Evolutionary conservation across 1,284 basidiomycete species (phyloP).

Genomic region (Malassezia brasiliensis): DNA sequence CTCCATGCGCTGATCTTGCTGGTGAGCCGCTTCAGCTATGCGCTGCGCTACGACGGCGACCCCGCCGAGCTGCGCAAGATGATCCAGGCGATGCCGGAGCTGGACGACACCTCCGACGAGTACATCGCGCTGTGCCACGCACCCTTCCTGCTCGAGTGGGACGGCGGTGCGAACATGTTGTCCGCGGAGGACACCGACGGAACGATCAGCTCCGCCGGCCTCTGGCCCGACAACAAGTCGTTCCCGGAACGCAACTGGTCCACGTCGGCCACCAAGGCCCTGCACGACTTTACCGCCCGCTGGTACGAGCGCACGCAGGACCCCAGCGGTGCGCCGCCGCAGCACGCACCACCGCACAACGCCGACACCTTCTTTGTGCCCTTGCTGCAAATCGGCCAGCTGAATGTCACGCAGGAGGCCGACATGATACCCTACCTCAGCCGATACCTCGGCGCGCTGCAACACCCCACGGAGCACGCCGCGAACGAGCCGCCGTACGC

Average conservation of each 20-base stretch:
- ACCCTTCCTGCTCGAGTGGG: slow-evolving; percentile 27
- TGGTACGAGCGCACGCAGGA: slow-evolving; percentile 19
- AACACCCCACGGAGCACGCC: background rate
- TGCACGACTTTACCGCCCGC: slow-evolving; percentile 24
- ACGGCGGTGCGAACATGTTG: slow-evolving; percentile 25
- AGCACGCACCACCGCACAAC: background rate
- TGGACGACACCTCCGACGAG: slow-evolving; percentile 10
- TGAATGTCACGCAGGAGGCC: slow-evolving; percentile 49
- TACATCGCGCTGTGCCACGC: slow-evolving; percentile 10
- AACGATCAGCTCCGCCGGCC: slow-evolving; percentile 4
- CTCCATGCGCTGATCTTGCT: slow-evolving; percentile 67
- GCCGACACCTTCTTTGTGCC: slow-evolving; percentile 42
- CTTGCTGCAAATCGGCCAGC: slow-evolving; percentile 49
- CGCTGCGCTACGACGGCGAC: slow-evolving; percentile 16
- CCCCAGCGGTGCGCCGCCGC: background rate
- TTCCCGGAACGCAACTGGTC: slow-evolving; percentile 24
- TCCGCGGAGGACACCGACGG: slow-evolving; percentile 16
- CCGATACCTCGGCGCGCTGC: slow-evolving; percentile 11
- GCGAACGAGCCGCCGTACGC: background rate
- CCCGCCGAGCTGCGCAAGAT: background rate
- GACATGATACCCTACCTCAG: slow-evolving; percentile 27
- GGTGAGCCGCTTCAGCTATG: slow-evolving; percentile 66
- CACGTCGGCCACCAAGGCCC: slow-evolving; percentile 8
- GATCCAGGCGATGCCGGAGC: background rate
- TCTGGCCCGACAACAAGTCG: background rate